Evolutionary conservation across 2,329 filamentous ascomycete species (phyloP), one percentile per base, ranked within the genome.

Genomic region (Aspergillus tanneri): DNA sequence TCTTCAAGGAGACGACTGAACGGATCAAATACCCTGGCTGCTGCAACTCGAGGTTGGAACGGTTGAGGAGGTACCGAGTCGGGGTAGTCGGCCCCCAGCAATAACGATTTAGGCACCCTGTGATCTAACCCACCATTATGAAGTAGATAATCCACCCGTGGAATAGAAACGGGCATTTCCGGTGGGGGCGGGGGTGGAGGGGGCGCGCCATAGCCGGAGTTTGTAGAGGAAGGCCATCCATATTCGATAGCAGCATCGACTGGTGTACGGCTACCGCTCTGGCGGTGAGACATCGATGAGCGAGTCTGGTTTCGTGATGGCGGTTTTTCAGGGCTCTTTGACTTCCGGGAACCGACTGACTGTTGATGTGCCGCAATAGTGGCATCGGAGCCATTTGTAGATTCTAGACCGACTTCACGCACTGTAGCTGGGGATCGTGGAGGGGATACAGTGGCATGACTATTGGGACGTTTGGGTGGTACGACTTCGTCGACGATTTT

Each of bases 111-210:
- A 1, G 90, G 84, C 0, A 93, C 80, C 1, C 83, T 76, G 36
- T 86, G 80, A 18, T 83, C 70, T 14, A 97, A 73, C 1, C 92
- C 92, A 30, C 92, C 92, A 67, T 96, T 86, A 60, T 93, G 89
- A 46, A 96, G 78, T 14, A 97, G 77, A 65, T 97, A 97, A 66
- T 97, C 92, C 14, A 97, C 90, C 52, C 88, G 82, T 0, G 92
- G 92, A 10, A 85, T 79, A 32, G 90, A 84, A 35, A 85, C 77
- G 27, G 81, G 77, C 32, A 79, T 64, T 49, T 84, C 80, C 7
- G 90, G 81, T 1, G 87, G 84, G 1, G 89, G 86, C 2, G 87
- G 90, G 0, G 90, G 90, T 0, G 88, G 89, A 1, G 89, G 83
- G 28, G 80, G 77, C 6, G 66, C 64, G 2, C 66, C 66, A 34